These are phyloP conservation scores for Aegilops sharonensis DNA, from an alignment of 176 grass and related monocot genomes.

Conservation along the genomic window DNA sequence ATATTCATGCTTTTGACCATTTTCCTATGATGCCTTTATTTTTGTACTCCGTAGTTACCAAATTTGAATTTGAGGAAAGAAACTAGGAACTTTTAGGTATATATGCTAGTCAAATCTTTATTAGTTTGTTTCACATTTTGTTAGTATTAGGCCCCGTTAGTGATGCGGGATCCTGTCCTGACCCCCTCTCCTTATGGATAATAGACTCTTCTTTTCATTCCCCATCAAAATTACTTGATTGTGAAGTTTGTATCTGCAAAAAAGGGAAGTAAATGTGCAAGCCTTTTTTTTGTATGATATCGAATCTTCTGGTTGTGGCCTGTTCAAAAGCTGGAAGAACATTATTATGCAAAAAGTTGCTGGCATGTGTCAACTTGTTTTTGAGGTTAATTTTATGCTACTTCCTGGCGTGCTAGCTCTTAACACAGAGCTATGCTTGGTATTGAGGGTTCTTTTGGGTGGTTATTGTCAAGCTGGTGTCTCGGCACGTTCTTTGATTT, in stretches of 20 bases:
- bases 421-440: neutral
- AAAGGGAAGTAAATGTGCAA: neutral
- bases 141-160: neutral
- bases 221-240: neutral
- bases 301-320: neutral
- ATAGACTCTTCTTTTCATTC: neutral
- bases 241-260: neutral
- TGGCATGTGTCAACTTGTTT: neutral
- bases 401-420: neutral
- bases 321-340: conserved; percentile 5
- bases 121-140: neutral
- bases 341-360: neutral
- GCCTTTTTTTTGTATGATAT: neutral
- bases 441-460: neutral
- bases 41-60: neutral
- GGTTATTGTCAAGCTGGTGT: neutral
- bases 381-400: neutral
- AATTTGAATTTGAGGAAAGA: neutral
- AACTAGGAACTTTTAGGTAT: neutral
- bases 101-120: neutral
- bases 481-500: neutral
- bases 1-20: neutral
- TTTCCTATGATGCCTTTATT: neutral
- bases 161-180: neutral
- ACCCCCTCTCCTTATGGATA: neutral